Conservation (phyloP, 2,329 filamentous ascomycete species). For the Diaporthe amygdali region DNA sequence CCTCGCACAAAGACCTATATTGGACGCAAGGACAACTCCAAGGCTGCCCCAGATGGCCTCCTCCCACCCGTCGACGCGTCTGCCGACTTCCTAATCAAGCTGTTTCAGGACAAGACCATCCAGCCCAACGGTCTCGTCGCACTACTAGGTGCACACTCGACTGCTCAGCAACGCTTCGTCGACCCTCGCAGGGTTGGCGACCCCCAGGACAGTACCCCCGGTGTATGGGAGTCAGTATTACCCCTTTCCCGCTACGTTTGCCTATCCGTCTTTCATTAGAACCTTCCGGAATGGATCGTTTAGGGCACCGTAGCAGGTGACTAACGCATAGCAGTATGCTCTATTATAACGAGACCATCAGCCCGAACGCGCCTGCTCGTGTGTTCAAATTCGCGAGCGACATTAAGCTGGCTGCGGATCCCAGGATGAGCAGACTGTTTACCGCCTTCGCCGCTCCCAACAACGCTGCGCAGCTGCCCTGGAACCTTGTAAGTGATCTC, state of each 20-base stretch:
- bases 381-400: conserved; percentile 36
- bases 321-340: too few species aligned
- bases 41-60: conserved; percentile 43
- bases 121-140: conserved; percentile 54
- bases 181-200: conserved; percentile 45
- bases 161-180: conserved; percentile 53
- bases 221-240: conserved; percentile 63
- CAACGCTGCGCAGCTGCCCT: conserved; percentile 17
- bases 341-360: conserved; percentile 51
- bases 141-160: conserved; percentile 59
- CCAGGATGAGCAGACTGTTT: conserved; percentile 9
- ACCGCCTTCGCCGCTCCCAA: conserved; percentile 12
- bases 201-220: conserved; percentile 57
- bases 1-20: conserved; percentile 57
- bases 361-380: conserved; percentile 35
- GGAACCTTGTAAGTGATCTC: conserved; percentile 5
- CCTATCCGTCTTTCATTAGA: too few species aligned
- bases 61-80: conserved; percentile 48
- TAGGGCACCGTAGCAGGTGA: too few species aligned
- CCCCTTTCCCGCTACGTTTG: too few species aligned
- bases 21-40: conserved; percentile 52
- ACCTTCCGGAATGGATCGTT: too few species aligned
- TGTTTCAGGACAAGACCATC: conserved; percentile 61
- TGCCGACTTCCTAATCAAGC: conserved; percentile 52
- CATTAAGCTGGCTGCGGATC: conserved; percentile 12